phyloP scores from a whole-genome alignment of 768 basidiomycete genomes.

The Artomyces pyxidatus region DNA sequence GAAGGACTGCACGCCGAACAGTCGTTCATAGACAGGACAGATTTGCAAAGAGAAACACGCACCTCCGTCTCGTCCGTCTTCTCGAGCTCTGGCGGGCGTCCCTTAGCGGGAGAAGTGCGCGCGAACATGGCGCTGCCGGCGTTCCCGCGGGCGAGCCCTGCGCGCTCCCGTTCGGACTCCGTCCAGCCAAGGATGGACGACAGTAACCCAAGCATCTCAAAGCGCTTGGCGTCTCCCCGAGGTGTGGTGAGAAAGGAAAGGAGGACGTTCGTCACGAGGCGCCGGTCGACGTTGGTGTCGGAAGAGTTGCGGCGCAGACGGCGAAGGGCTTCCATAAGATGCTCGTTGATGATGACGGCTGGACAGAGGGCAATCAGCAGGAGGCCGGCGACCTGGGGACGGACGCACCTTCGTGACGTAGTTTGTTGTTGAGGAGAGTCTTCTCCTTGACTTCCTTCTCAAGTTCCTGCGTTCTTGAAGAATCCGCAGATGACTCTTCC shows the following conservation, averaged over 20 bases:
- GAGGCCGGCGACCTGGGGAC: neutral
- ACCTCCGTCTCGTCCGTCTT: slow-evolving; percentile 86
- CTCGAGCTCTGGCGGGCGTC: slow-evolving; percentile 49
- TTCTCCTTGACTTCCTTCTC: slow-evolving; percentile 95
- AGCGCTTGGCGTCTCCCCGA: slow-evolving; percentile 87
- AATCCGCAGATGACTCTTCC: slow-evolving; percentile 62
- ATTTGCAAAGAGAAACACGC: slow-evolving; percentile 10
- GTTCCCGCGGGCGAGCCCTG: slow-evolving; percentile 61
- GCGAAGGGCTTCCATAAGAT: slow-evolving; percentile 95
- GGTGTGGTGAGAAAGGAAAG: slow-evolving; percentile 86
- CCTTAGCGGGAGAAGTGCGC: slow-evolving; percentile 24
- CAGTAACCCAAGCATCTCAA: slow-evolving; percentile 90
- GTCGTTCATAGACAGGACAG: neutral
- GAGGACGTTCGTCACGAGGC: slow-evolving; percentile 90
- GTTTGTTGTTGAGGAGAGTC: slow-evolving; percentile 86
- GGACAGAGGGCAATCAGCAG: slow-evolving; percentile 7
- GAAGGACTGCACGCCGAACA: slow-evolving; percentile 60
- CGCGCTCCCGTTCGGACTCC: slow-evolving; percentile 85
- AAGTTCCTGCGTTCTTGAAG: slow-evolving; percentile 58
- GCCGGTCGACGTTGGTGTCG: slow-evolving; percentile 83
- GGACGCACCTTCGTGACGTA: slow-evolving; percentile 82
- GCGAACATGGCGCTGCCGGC: slow-evolving; percentile 11
- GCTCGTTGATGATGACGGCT: slow-evolving; percentile 97
- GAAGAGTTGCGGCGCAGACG: slow-evolving; percentile 80
- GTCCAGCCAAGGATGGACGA: slow-evolving; percentile 89